phyloP scores from a whole-genome alignment of 1,284 basidiomycete species.

The Leccinum subrobustum region DNA sequence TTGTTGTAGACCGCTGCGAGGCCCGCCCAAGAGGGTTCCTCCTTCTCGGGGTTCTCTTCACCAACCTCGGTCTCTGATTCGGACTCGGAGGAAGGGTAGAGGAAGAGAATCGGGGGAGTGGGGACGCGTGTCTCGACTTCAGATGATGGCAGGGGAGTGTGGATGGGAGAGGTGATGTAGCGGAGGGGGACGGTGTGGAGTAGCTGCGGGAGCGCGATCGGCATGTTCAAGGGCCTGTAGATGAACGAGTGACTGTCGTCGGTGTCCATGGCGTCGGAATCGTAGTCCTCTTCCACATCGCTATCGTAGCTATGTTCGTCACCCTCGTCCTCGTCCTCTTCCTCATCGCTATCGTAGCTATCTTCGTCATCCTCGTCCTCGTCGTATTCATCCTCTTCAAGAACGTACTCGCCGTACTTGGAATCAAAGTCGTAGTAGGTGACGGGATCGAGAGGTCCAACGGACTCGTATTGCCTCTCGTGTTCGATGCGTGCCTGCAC shows the following conservation, averaged over 20 bases:
- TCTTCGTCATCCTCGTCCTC: too few species aligned
- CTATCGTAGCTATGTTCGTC: not conserved
- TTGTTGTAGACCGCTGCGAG: conserved; percentile 7
- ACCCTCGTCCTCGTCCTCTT: too few species aligned
- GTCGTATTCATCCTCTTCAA: not conserved
- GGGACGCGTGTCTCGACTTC: not conserved
- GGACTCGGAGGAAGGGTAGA: not conserved
- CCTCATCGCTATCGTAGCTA: not conserved
- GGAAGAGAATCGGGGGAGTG: not conserved
- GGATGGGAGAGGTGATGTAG: not conserved
- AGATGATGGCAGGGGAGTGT: not conserved
- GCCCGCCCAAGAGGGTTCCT: not conserved
- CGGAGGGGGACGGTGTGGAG: not conserved
- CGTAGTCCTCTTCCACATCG: not conserved
- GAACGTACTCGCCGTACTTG: not conserved
- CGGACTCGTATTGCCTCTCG: conserved; percentile 1
- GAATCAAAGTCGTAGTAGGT: not conserved
- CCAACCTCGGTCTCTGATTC: not conserved
- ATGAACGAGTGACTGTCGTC: not conserved
- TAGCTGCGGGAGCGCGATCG: conserved; percentile 12
- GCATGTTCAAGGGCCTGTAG: not conserved
- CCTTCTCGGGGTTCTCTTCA: not conserved
- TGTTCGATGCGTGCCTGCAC: conserved; percentile 4
- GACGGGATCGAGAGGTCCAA: not conserved
- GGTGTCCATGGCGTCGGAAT: not conserved